Evolutionary conservation across 495 filamentous ascomycete species (phyloP), one percentile per base, ranked within the genome.

Genomic region (Hyaloscypha finlandica): DNA sequence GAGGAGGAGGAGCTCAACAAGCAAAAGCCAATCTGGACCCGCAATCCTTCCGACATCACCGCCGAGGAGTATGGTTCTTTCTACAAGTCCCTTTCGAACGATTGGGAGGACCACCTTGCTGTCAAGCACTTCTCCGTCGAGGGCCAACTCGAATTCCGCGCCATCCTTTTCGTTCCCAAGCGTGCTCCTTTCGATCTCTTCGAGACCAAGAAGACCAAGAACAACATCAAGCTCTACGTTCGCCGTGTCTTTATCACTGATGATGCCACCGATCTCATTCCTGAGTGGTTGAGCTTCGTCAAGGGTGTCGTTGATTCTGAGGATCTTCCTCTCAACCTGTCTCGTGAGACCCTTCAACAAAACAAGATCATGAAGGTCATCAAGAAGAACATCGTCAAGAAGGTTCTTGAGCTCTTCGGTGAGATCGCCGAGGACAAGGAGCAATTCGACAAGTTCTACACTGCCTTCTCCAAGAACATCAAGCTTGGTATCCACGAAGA

Each of bases 351-450:
- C 66, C 92, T 99, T 58, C 95, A 99, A 84, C 96, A 98, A 86
- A 98, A 98, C 90, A 98, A 98, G 92, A 99, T 99, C 86, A 97
- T 99, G 95, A 99, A 99, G 89, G 95, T 99, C 77, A 99, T 99
- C 88, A 94, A 92, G 86, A 99, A 99, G 93, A 99, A 99, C 89
- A 95, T 99, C 68, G 93, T 99, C 85, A 99, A 98, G 93, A 99
- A 99, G 93, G 91, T 92, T 63, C 92, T 99, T 60, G 95, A 99
- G 86, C 92, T 99, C 81, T 99, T 99, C 89, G 85, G 85, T 69
- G 95, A 99, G 87, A 98, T 99, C 73, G 87, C 96, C 63, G 95
- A 99, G 85, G 96, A 99, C 83, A 94, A 94, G 83, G 95, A 99
- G 87, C 90, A 97, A 78, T 98, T 99, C 81, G 96, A 99, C 87